These are phyloP conservation scores for Pleurotus ostreatus DNA, from an alignment of 768 basidiomycete genomes.

Conservation along the genomic window DNA sequence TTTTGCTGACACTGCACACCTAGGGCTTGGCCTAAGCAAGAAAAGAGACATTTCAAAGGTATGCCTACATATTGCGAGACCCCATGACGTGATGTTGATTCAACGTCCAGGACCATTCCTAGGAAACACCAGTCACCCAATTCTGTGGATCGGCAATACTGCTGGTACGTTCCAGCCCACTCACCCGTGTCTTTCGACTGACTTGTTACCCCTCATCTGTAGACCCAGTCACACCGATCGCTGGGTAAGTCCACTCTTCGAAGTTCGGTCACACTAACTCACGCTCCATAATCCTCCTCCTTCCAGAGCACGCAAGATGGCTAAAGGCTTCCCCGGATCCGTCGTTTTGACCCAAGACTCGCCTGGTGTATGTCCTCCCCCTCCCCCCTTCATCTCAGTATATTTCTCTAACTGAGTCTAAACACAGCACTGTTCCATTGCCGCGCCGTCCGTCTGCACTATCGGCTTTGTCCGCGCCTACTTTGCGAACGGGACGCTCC, in stretches of 20 bases:
- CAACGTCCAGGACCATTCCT: conserved; percentile 25
- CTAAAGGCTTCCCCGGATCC: conserved; percentile 30
- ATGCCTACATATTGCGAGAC: not conserved
- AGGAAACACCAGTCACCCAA: conserved; percentile 34
- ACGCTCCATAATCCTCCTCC: not conserved
- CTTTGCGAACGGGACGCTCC: conserved; percentile 35
- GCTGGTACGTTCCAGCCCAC: conserved; percentile 19
- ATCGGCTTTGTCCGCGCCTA: conserved; percentile 29
- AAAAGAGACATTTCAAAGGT: not conserved
- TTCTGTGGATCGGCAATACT: conserved; percentile 38
- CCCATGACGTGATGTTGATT: not conserved
- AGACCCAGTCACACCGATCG: conserved; percentile 18
- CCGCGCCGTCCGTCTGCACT: conserved; percentile 20
- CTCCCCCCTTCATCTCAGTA: conserved; percentile 9
- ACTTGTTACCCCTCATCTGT: not conserved
- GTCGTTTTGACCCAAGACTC: conserved; percentile 40
- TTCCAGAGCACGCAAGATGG: conserved; percentile 35
- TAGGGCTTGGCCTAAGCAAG: not conserved
- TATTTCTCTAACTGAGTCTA: conserved; percentile 14
- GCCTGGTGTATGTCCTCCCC: conserved; percentile 27
- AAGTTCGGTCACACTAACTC: not conserved
- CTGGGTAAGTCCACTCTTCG: not conserved
- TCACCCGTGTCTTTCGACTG: not conserved
- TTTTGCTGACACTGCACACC: not conserved
- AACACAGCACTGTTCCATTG: conserved; percentile 16